These are phyloP conservation scores for Ophiocordyceps camponoti-saundersi DNA, from an alignment of 2,329 filamentous ascomycete species.

Conservation along the genomic window DNA sequence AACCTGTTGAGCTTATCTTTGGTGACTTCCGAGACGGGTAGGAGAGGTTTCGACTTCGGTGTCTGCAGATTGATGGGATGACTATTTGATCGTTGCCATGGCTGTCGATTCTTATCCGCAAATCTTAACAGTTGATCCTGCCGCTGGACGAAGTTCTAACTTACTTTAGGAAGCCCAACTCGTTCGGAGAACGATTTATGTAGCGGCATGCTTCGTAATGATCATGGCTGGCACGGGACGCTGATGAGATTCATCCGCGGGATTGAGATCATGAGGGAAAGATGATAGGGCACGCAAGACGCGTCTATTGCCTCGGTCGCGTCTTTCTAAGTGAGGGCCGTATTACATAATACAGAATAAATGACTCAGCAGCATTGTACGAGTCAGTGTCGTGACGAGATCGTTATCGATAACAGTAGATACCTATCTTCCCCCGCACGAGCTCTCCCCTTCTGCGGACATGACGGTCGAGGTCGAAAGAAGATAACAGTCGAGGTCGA, in stretches of 20 bases:
- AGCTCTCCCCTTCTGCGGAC: too few species aligned
- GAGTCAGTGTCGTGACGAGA: background rate
- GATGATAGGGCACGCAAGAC: background rate
- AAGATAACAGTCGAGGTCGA: too few species aligned
- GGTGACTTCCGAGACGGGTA: conserved; percentile 37
- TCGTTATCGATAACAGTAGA: too few species aligned
- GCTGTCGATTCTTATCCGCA: conserved; percentile 17
- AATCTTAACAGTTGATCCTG: background rate
- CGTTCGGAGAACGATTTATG: conserved; percentile 24
- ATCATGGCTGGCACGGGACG: background rate
- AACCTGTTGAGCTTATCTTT: conserved; percentile 46
- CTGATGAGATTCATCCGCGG: background rate
- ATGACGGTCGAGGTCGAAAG: too few species aligned
- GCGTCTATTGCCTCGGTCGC: background rate
- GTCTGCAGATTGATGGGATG: conserved; percentile 23
- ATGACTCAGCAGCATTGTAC: too few species aligned
- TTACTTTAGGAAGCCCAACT: conserved; percentile 16
- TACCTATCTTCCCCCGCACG: too few species aligned
- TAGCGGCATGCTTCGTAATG: conserved; percentile 15
- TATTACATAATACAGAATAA: too few species aligned
- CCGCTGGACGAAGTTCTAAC: background rate
- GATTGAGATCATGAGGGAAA: background rate
- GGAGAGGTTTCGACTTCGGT: conserved; percentile 19
- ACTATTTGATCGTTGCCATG: conserved; percentile 38
- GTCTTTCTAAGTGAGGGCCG: background rate